phyloP scores from a whole-genome alignment of 352 stramenopile species.

The Globisporangium echinulatum region DNA sequence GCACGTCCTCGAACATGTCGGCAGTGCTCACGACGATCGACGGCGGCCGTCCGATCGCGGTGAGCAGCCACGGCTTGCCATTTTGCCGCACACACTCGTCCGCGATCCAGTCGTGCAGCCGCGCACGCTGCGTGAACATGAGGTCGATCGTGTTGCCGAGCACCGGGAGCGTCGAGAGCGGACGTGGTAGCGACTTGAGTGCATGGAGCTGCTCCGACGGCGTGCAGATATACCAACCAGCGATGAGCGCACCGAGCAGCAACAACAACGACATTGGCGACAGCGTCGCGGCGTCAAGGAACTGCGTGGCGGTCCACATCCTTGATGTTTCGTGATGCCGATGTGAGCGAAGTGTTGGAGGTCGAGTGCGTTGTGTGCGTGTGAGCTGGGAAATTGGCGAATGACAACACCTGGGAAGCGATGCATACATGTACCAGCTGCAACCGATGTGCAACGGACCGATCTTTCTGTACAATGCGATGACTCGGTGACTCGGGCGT shows the following conservation, averaged over 20 bases:
- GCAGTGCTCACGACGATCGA: constrained; percentile 35
- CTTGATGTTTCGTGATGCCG: too few species aligned
- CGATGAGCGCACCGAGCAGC: constrained; percentile 8
- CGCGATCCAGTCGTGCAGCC: constrained; percentile 53
- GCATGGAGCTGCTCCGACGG: constrained; percentile 21
- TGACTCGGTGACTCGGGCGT: too few species aligned
- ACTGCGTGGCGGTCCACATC: background rate
- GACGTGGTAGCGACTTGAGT: constrained; percentile 20
- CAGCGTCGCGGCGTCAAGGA: background rate
- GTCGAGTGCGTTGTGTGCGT: too few species aligned
- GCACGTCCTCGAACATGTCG: constrained; percentile 40
- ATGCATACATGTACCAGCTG: too few species aligned
- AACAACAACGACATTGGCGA: constrained; percentile 12
- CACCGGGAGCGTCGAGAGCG: constrained; percentile 30
- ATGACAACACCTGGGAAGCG: too few species aligned
- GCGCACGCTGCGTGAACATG: constrained; percentile 31
- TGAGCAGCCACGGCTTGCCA: constrained; percentile 38
- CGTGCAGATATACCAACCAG: constrained; percentile 16
- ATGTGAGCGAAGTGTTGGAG: too few species aligned
- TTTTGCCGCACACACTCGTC: constrained; percentile 35
- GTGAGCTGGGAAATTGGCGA: too few species aligned
- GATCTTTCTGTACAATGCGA: too few species aligned
- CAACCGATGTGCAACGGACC: too few species aligned
- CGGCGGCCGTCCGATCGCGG: constrained; percentile 26
- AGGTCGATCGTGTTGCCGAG: constrained; percentile 48